A percentile compares a stretch with the other conserved stretches of the same genome.
These are phyloP conservation scores for Microdochium trichocladiopsis DNA, from an alignment of 2,329 filamentous ascomycete genomes.

Conservation along the genomic window DNA sequence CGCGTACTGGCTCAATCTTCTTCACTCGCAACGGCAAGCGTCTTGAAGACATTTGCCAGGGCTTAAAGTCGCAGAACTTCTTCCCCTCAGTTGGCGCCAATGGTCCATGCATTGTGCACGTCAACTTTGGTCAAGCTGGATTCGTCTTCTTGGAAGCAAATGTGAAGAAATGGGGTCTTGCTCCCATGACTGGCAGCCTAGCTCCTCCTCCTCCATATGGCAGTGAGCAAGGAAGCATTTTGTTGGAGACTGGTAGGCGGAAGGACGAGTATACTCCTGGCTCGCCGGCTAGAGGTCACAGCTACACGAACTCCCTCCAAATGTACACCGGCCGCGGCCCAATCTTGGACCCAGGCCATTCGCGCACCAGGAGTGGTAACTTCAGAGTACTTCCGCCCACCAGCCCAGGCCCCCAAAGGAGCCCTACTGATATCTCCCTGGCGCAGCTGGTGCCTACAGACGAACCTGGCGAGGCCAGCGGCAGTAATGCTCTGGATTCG, in stretches of 20 bases:
- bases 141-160: constrained; percentile 99
- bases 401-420: constrained; percentile 82
- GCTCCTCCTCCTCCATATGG: constrained; percentile 95
- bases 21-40: constrained; percentile 98
- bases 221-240: constrained; percentile 91
- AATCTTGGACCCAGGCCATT: constrained; percentile 55
- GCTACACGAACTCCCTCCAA: constrained; percentile 36
- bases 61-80: constrained; percentile 90
- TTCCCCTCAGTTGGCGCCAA: constrained; percentile 97
- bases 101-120: constrained; percentile 85
- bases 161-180: constrained; percentile 98
- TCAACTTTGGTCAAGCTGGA: constrained; percentile 95
- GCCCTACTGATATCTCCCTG: constrained; percentile 92
- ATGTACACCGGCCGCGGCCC: constrained; percentile 28
- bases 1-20: constrained; percentile 90
- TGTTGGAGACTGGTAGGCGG: constrained; percentile 73
- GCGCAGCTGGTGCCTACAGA: constrained; percentile 72
- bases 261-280: constrained; percentile 45
- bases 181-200: constrained; percentile 89
- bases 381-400: constrained; percentile 69
- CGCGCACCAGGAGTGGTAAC: constrained; percentile 69
- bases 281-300: constrained; percentile 34
- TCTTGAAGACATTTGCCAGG: constrained; percentile 88
- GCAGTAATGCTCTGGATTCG: constrained; percentile 22
- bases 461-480: constrained; percentile 65